These are phyloP conservation scores for Dryas integrifolia DNA, from an alignment of 331 rosid species.

Conservation along the genomic window DNA sequence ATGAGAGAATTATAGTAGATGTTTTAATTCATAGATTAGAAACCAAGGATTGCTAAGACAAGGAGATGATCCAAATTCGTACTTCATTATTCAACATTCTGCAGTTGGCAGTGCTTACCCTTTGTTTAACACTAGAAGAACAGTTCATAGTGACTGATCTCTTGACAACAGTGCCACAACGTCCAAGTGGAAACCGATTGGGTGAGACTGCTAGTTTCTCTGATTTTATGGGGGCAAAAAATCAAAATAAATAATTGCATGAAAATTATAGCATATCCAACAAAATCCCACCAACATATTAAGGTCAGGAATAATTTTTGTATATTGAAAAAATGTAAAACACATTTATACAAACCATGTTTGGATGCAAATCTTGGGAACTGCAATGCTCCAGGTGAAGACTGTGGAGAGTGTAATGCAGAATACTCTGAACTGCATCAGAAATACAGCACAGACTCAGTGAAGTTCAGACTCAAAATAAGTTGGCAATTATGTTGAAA, in stretches of 20 bases:
- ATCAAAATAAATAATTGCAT: neutral
- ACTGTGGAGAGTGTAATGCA: constrained; percentile 13
- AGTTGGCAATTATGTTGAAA: neutral
- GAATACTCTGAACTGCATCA: constrained; percentile 21
- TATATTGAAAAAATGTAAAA: neutral
- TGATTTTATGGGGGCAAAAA: neutral
- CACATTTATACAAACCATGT: constrained; percentile 14
- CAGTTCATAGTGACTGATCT: constrained; percentile 29
- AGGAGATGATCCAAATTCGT: too few relatives aligned
- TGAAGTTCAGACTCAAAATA: constrained; percentile 1
- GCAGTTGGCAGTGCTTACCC: constrained; percentile 24
- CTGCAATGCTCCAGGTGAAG: constrained; percentile 16
- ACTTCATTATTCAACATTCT: neutral
- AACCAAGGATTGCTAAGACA: too few relatives aligned
- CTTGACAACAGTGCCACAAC: constrained; percentile 20
- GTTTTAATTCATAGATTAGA: too few relatives aligned
- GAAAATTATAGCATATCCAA: neutral
- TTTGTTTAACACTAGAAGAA: constrained; percentile 16
- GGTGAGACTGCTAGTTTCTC: constrained; percentile 24
- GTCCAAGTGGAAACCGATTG: constrained; percentile 10
- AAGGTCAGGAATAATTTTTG: neutral
- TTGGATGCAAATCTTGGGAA: constrained; percentile 19
- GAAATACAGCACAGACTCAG: neutral
- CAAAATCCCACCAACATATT: neutral
- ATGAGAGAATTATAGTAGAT: too few relatives aligned